Base-by-base conservation (phyloP, 129 eudicot species). In the Kitagawia praeruptora region DNA sequence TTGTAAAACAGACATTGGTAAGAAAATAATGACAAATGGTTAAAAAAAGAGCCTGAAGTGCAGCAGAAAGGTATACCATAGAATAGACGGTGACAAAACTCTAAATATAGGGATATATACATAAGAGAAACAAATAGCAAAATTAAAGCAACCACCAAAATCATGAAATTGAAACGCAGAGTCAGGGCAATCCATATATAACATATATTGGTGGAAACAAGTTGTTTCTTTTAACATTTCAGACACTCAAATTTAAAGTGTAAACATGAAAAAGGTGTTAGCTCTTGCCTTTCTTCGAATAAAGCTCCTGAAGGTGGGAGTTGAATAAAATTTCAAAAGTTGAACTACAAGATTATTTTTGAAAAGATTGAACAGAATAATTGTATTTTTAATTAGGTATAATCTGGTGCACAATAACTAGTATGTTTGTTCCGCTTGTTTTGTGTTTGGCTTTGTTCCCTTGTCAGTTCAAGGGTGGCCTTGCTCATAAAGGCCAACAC, bases 381-480 rank as follows among this genome's bases (percentile, higher is more conserved):
- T 23, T 58, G 10, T 58, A 25, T 15, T 19, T 3, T 58, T 56
- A 56, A 23, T 58, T 58, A 58, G 66, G 66, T 8, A 64, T 2
- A 5, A n/a, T 27, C 31, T 25, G 38, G 80, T 63, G 58, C 75
- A 61, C 53, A 61, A 25, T 28, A 61, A 8, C 16, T 9, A n/a
- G 5, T 61, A 15, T 16, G 28, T 18, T 74, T 42, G 4, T 6
- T 45, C 25, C 31, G 5, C 8, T 70, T 54, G 11, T 77, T 44
- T 31, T 72, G 44, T 77, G 81, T 82, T 70, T 79, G 18, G 78
- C 69, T 18, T 25, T 72, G 75, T 72, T 74, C 40, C 71, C 40
- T 82, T 53, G 75, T 44, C 66, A 78, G 23, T 25, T 28, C 38
- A 37, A 41, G 9, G 47, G 81, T 44, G 56, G 78, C 74, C 28